Evolutionary conservation across 2,329 filamentous ascomycete species (phyloP), one percentile per base, ranked within the genome.

Genomic region (Venturiaceae sp.): DNA sequence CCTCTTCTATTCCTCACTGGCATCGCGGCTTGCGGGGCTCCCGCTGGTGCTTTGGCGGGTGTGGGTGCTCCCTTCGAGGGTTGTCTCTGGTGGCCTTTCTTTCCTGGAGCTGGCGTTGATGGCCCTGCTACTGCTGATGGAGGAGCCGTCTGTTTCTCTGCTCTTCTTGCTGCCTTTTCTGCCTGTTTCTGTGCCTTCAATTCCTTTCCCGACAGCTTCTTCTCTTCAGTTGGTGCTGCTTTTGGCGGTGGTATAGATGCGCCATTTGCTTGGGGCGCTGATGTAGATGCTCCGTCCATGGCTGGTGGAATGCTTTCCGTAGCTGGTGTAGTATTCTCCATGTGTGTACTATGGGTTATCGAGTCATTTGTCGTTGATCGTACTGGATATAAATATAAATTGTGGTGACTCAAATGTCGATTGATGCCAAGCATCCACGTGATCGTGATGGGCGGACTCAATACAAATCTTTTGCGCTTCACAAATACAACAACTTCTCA

Each of bases 161-260:
- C 90, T 75, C 92, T 82, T 61, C 90, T 81, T 52, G 91, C 91
- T 56, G 88, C 87, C 76, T 96, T 97, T 71, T 96, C 92, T 33
- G 90, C 92, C 71, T 96, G 92, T 62, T 87, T 87, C 70, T 84
- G 85, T 67, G 92, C 92, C 75, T 97, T 97, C 67, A 95, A 70
- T 72, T 95, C 88, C 21, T 90, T 90, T 36, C 81, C 81, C 1
- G 87, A 84, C 33, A 88, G 76, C 70, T 89, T 88, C 65, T 70
- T 66, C 50, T 72, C 68, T 32, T 64, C 66, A 19, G 62, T 63
- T 13, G 62, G 62, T 33, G 62, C 62, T 21, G 62, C 63, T 26
- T 62, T 60, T 16, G 64, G 58, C 52, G 64, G 62, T 47, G 63
- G 37, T n/a, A 64, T 63, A 3, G 58, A 26, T 2, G 57, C 33